phyloP scores from a whole-genome alignment of 495 filamentous ascomycete species.

The Neurospora africana region DNA sequence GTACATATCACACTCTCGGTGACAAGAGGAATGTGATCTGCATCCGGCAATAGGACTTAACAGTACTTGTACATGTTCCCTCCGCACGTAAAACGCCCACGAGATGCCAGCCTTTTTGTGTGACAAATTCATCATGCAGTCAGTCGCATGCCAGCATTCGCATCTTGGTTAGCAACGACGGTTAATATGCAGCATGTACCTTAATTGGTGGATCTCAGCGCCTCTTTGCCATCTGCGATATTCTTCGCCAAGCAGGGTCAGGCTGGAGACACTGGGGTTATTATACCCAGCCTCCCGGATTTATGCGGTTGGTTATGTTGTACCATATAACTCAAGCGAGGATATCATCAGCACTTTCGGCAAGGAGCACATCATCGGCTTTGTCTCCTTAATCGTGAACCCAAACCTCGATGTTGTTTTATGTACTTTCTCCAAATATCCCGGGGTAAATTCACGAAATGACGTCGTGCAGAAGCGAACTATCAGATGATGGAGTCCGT shows the following conservation, averaged over 20 bases:
- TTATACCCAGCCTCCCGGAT: not conserved
- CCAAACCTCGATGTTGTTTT: not conserved
- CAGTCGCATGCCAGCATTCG: not conserved
- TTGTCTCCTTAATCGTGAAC: not conserved
- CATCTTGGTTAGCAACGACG: not conserved
- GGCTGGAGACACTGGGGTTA: no score
- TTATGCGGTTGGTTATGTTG: not conserved
- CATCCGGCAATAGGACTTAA: not conserved
- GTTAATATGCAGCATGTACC: not conserved
- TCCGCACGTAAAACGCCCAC: not conserved
- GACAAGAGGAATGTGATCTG: not conserved
- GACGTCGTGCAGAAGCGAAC: conserved; percentile 6
- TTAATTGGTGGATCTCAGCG: not conserved
- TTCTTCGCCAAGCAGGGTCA: not conserved
- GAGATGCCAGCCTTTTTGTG: not conserved
- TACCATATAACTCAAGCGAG: not conserved
- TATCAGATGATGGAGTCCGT: not conserved
- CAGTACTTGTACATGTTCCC: not conserved
- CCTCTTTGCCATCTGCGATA: not conserved
- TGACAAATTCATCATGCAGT: not conserved
- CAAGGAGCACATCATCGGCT: not conserved
- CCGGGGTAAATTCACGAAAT: not conserved
- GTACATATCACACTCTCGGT: not conserved
- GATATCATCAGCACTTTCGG: not conserved
- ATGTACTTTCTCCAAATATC: not conserved